Conservation (phyloP, 179 eudicot genomes). For the Pouteria campechiana region DNA sequence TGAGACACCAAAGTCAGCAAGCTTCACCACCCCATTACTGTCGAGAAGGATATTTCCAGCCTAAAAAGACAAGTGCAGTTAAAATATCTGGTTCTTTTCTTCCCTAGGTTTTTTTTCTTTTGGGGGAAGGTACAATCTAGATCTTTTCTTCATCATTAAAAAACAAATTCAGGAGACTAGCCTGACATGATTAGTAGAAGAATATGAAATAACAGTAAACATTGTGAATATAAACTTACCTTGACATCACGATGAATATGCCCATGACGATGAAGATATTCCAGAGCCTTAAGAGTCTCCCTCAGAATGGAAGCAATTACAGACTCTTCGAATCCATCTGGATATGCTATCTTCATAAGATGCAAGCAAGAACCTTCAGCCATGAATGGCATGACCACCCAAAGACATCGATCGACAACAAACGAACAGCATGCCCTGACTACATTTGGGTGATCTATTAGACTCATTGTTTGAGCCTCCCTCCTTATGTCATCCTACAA, state of each 20-base stretch:
- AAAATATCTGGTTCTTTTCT: not conserved
- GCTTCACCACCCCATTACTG: slow-evolving; percentile 71
- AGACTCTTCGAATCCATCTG: slow-evolving; percentile 94
- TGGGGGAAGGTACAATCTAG: too few relatives aligned
- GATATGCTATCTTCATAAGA: slow-evolving; percentile 84
- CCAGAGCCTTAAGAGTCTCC: slow-evolving; percentile 90
- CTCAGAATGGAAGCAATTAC: slow-evolving; percentile 69
- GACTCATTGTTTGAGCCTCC: slow-evolving; percentile 94
- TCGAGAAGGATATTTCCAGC: slow-evolving; percentile 91
- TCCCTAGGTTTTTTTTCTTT: not conserved
- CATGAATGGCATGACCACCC: slow-evolving; percentile 99
- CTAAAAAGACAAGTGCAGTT: slow-evolving; percentile 26
- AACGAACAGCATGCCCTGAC: slow-evolving; percentile 84
- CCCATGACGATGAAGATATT: slow-evolving; percentile 88
- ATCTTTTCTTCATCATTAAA: too few relatives aligned
- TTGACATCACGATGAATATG: slow-evolving; percentile 98
- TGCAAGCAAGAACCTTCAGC: slow-evolving; percentile 97
- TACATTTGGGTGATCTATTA: slow-evolving; percentile 91
- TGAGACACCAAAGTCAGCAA: slow-evolving; percentile 97
- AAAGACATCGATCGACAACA: slow-evolving; percentile 73
- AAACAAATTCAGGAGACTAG: not conserved
- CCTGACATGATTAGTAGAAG: not conserved
- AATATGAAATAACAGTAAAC: not conserved
- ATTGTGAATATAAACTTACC: slow-evolving; percentile 21
- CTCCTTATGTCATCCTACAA: slow-evolving; percentile 89